Evolutionary conservation across 2,329 filamentous ascomycete species (phyloP).

Genomic region (Huntiella savannae): DNA sequence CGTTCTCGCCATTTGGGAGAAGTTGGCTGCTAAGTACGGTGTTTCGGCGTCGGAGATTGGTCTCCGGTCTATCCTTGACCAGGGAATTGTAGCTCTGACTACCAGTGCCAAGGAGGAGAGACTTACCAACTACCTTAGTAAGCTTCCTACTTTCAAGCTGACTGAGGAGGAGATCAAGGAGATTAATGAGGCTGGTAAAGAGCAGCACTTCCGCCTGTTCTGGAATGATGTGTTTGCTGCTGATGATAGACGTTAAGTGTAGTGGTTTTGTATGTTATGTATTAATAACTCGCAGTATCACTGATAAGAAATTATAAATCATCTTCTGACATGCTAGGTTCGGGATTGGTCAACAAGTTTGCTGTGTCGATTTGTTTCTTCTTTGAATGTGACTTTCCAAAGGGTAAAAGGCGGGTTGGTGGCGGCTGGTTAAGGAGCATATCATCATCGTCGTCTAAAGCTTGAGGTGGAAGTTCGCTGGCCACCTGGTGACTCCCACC

Average conservation of each 20-base stretch:
- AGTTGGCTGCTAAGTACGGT: conserved; percentile 37
- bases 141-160: conserved; percentile 35
- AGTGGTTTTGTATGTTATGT: background rate
- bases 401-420: too few relatives aligned
- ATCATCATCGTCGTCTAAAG: background rate
- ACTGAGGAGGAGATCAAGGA: conserved; percentile 37
- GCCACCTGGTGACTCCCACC: too few relatives aligned
- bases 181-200: conserved; percentile 33
- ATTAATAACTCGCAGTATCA: too few relatives aligned
- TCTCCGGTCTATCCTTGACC: conserved; percentile 40
- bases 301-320: too few relatives aligned
- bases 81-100: conserved; percentile 37
- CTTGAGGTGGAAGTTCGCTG: background rate
- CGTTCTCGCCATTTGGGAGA: conserved; percentile 29
- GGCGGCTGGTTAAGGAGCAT: too few relatives aligned
- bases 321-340: too few relatives aligned
- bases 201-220: conserved; percentile 43
- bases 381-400: too few relatives aligned
- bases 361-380: too few relatives aligned
- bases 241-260: conserved; percentile 28
- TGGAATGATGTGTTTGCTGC: conserved; percentile 33
- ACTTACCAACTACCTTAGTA: conserved; percentile 34
- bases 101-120: conserved; percentile 40
- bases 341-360: too few relatives aligned
- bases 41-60: conserved; percentile 36